These are phyloP conservation scores for Tolypocladium pustulatum DNA, from an alignment of 2,329 filamentous ascomycete genomes.

Conservation along the genomic window DNA sequence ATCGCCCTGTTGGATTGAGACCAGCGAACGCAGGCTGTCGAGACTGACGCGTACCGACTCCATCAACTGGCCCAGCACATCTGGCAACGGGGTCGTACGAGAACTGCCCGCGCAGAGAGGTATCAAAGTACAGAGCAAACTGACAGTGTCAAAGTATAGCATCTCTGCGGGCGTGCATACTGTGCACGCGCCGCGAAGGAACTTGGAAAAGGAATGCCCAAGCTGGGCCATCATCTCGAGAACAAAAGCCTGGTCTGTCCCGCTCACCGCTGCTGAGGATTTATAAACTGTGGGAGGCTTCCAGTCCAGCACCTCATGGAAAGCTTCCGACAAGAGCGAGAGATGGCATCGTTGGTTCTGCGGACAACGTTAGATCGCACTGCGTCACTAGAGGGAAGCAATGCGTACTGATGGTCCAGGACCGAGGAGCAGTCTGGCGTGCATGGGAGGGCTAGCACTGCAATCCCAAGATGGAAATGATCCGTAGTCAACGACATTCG, in stretches of 20 bases:
- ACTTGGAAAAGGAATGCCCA: conserved; percentile 28
- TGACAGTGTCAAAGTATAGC: conserved; percentile 31
- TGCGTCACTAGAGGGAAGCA: neutral
- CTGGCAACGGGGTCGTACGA: conserved; percentile 11
- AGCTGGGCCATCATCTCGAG: conserved; percentile 30
- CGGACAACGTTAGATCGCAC: neutral
- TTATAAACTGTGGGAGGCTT: conserved; percentile 42
- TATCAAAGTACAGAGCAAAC: conserved; percentile 27
- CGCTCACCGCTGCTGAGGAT: conserved; percentile 24
- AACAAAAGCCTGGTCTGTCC: conserved; percentile 33
- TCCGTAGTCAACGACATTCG: conserved; percentile 39
- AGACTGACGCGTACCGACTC: conserved; percentile 15
- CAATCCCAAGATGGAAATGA: conserved; percentile 39
- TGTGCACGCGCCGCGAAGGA: conserved; percentile 19
- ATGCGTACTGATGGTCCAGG: conserved; percentile 37
- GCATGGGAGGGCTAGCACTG: conserved; percentile 24
- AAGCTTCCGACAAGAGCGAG: conserved; percentile 37
- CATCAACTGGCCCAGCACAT: conserved; percentile 15
- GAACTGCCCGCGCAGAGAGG: conserved; percentile 15
- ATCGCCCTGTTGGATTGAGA: conserved; percentile 5
- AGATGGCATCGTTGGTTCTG: conserved; percentile 41
- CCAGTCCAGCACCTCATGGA: conserved; percentile 37
- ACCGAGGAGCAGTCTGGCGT: conserved; percentile 36
- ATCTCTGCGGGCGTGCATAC: conserved; percentile 31
- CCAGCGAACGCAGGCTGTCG: conserved; percentile 12